Evolutionary conservation across 2,329 filamentous ascomycete genomes (phyloP).

Genomic region (Aspergillus ustus): DNA sequence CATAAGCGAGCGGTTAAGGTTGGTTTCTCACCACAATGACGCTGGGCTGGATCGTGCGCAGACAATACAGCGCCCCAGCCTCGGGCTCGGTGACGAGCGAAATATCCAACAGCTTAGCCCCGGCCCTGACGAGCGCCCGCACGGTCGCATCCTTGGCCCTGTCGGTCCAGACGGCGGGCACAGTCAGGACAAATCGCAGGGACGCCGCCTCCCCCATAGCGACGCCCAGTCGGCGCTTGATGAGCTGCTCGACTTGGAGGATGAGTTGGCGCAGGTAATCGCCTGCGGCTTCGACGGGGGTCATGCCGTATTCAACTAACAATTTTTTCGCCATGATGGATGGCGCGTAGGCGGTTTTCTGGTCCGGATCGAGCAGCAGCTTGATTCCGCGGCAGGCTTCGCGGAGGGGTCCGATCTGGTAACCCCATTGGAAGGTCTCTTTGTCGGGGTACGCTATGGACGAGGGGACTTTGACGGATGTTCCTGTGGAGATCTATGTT

Average conservation of each 20-base stretch:
- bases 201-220: conserved; percentile 8
- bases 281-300: background rate
- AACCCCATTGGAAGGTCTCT: conserved; percentile 31
- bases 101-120: conserved; percentile 15
- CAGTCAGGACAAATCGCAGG: conserved; percentile 34
- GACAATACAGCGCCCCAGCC: conserved; percentile 38
- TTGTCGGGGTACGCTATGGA: conserved; percentile 17
- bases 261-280: conserved; percentile 10
- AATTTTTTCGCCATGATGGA: background rate
- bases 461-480: conserved; percentile 28
- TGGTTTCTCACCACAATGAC: conserved; percentile 31
- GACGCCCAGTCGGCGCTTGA: conserved; percentile 17
- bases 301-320: background rate
- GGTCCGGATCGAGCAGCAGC: conserved; percentile 25
- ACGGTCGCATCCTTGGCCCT: conserved; percentile 37
- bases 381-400: conserved; percentile 33
- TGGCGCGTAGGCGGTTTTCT: conserved; percentile 17
- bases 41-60: conserved; percentile 33
- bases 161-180: conserved; percentile 42
- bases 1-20: too few relatives aligned
- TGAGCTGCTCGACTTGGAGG: background rate
- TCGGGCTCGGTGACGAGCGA: conserved; percentile 32
- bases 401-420: conserved; percentile 26
- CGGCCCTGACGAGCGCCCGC: conserved; percentile 26
- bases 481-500: too few relatives aligned